Base-by-base conservation (phyloP, 1,284 basidiomycete genomes). In the Farysia itapuensis region DNA sequence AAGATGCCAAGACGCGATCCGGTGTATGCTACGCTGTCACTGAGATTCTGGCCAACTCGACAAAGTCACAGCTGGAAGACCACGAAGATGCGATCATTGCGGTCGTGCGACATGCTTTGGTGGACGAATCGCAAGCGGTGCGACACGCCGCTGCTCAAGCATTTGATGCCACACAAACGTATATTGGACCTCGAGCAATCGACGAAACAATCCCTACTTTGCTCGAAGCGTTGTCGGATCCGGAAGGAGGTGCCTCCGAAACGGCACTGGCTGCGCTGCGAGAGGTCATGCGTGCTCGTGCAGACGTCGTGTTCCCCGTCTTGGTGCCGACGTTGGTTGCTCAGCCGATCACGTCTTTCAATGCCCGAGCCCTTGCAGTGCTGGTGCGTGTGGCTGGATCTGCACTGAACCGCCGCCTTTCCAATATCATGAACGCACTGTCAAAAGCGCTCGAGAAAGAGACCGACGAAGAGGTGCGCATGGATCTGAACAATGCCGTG, bases 171-270 rank as follows among this genome's bases (percentile, higher is more conserved):
- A 82, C 95, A 35, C 94, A 97, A 79, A 89, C 93, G 58, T 83
- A 88, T 72, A 82, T 94, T 34, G 94, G 95, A 8, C 83, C 84
- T 23, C 89, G 87, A 73, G 94, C 93, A 5, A 94, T 97, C 65
- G 92, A 98, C 74, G 86, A 94, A 78, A 98, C 91, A 0, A 94
- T 98, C 58, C 95, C 94, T 0, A 97, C 93, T 0, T 78, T 98
- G 3, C 79, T 98, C 48, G 90, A 93, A 69, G 93, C 95, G 4
- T 85, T 99, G 7, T 52, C 52, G 32, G 63, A 67, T 25, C 59
- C 45, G 11, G 57, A 59, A 33, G 67, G 59, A n/a, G 88, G 87
- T 67, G 85, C 86, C 24, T 94, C 93, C 13, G 92, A 90, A 22
- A 96, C 94, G n/a, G 93, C 95, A 11, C 81, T 99, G 18, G 78